phyloP scores from a whole-genome alignment of 331 rosid species.

The Quercus phellos region DNA sequence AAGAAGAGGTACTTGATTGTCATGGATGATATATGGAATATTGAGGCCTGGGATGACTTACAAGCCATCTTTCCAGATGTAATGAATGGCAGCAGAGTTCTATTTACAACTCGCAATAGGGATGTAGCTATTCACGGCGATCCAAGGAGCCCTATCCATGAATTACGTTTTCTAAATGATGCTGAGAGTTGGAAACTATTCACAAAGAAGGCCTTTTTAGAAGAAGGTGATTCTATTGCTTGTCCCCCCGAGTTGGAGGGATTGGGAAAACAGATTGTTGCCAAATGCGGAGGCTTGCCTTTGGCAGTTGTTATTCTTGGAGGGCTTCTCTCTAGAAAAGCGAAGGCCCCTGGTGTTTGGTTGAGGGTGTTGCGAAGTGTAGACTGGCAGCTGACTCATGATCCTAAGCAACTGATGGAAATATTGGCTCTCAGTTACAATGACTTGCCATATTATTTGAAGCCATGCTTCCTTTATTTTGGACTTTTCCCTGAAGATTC shows the following conservation, averaged over 20 bases:
- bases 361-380: slow-evolving; percentile 24
- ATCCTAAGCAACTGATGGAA: slow-evolving; percentile 27
- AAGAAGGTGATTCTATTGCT: background rate
- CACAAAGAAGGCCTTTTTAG: slow-evolving; percentile 32
- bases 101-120: slow-evolving; percentile 40
- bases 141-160: slow-evolving; percentile 25
- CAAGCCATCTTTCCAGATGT: background rate
- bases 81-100: slow-evolving; percentile 9
- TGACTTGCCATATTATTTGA: slow-evolving; percentile 41
- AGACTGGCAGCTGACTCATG: slow-evolving; percentile 34
- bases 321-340: slow-evolving; percentile 39
- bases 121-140: slow-evolving; percentile 46
- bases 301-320: slow-evolving; percentile 46
- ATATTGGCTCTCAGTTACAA: slow-evolving; percentile 45
- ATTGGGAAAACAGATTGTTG: slow-evolving; percentile 37
- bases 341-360: slow-evolving; percentile 35
- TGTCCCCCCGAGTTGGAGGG: slow-evolving; percentile 29
- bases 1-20: background rate
- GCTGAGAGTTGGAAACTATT: slow-evolving; percentile 41
- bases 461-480: slow-evolving; percentile 44
- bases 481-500: slow-evolving; percentile 43
- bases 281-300: slow-evolving; percentile 44
- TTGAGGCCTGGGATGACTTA: background rate
- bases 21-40: background rate
- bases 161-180: slow-evolving; percentile 22